Conservation (phyloP, 257 asterid genomes). For the Perilla frutescens region DNA sequence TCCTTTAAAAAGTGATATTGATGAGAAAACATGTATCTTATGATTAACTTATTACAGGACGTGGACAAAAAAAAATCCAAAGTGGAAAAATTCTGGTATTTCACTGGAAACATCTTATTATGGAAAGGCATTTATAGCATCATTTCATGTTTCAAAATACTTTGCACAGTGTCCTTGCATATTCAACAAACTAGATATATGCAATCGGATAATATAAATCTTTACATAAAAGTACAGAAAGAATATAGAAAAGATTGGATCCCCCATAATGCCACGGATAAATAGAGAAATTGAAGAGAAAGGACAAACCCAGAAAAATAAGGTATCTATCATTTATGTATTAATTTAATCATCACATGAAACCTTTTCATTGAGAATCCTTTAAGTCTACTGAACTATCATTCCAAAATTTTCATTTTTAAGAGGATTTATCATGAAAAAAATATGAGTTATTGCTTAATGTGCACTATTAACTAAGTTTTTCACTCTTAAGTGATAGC, state of each 20-base stretch:
- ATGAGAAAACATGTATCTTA: neutral
- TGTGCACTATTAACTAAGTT: constrained; percentile 23
- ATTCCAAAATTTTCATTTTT: constrained; percentile 14
- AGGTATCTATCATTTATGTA: neutral
- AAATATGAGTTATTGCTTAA: constrained; percentile 13
- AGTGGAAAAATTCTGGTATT: constrained; percentile 10
- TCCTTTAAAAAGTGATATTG: neutral
- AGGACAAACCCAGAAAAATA: constrained; percentile 2
- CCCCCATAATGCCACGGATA: neutral
- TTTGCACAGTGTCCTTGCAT: neutral
- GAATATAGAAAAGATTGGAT: neutral
- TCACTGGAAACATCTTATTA: neutral
- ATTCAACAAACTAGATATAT: neutral
- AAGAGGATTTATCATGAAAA: constrained; percentile 19
- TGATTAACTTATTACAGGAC: neutral
- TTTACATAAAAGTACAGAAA: neutral
- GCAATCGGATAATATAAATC: constrained; percentile 13
- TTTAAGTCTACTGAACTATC: constrained; percentile 5
- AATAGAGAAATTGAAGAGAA: constrained; percentile 9
- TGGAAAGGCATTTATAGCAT: constrained; percentile 18
- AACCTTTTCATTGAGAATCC: neutral
- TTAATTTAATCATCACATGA: neutral
- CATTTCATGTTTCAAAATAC: constrained; percentile 14
- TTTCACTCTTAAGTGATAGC: constrained; percentile 3
- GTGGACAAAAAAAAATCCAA: neutral